Evolutionary conservation across 78 protist species (phyloP).

Genomic region (Dictyostelium citrinum): DNA sequence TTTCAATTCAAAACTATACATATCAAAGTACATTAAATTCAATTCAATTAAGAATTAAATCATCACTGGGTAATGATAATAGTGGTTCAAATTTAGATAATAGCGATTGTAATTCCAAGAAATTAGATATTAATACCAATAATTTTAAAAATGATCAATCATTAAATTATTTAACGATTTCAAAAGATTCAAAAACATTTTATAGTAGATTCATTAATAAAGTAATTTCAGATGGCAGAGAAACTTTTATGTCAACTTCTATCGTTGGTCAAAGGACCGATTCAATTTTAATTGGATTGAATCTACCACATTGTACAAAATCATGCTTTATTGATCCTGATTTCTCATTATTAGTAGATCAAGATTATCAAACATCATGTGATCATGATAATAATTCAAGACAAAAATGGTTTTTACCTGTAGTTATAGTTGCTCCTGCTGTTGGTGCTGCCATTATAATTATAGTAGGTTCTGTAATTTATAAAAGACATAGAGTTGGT

Average conservation of each 20-base stretch:
- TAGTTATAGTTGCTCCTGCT: background rate
- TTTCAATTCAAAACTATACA: background rate
- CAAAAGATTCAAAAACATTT: background rate
- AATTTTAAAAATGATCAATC: background rate
- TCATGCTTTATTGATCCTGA: background rate
- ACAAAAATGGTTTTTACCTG: background rate
- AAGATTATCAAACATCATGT: background rate
- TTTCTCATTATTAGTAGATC: background rate
- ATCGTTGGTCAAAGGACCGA: background rate
- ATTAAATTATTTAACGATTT: background rate
- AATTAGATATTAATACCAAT: background rate
- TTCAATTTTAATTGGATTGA: background rate
- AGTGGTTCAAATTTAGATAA: too few relatives aligned
- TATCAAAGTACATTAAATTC: background rate
- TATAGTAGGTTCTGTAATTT: background rate
- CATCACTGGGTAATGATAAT: background rate
- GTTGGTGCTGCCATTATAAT: background rate
- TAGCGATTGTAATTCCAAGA: background rate
- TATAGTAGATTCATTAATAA: background rate
- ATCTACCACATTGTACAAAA: background rate
- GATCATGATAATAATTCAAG: background rate
- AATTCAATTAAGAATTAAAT: slow-evolving; percentile 11
- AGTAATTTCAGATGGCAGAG: background rate
- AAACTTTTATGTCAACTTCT: background rate
- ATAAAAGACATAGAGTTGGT: background rate